Evolutionary conservation across 2,329 filamentous ascomycete species (phyloP).

Genomic region (Talaromyces sp.): DNA sequence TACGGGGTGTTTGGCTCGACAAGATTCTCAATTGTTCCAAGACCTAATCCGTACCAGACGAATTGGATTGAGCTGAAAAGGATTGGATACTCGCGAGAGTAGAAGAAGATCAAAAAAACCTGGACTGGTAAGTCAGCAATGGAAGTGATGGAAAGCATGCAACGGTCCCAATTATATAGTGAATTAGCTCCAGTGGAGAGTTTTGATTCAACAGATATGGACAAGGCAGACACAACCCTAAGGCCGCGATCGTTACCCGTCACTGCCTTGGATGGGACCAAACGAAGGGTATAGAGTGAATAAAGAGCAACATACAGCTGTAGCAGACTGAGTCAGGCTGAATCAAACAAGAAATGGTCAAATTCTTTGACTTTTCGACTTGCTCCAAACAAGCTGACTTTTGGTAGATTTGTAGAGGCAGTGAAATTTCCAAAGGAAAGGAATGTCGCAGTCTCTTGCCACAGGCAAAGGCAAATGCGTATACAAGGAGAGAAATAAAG

Average conservation of each 20-base stretch:
- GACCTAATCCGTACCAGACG: constrained; percentile 42
- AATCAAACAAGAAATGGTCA: background rate
- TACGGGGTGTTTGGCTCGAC: constrained; percentile 17
- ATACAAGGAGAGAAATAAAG: constrained; percentile 31
- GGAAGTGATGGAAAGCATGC: constrained; percentile 1
- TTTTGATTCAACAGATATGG: background rate
- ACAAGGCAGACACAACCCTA: background rate
- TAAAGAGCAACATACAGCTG: background rate
- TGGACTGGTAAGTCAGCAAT: constrained; percentile 13
- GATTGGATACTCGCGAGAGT: constrained; percentile 21
- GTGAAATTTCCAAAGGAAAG: background rate
- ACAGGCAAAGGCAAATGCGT: constrained; percentile 36
- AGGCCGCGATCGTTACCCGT: background rate
- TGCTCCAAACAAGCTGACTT: background rate
- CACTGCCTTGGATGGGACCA: background rate
- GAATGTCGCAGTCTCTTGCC: constrained; percentile 30
- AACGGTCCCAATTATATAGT: background rate
- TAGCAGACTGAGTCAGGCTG: background rate
- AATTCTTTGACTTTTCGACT: background rate
- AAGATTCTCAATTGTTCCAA: constrained; percentile 16
- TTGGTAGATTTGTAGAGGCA: background rate
- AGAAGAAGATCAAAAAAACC: constrained; percentile 2
- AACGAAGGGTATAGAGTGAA: background rate
- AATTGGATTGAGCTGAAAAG: constrained; percentile 26
- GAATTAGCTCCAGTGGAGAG: background rate